Percentiles rank a stretch among this genome's conserved stretches.
These are phyloP conservation scores for Delonix regia DNA, from an alignment of 306 rosid genomes.

Conservation along the genomic window DNA sequence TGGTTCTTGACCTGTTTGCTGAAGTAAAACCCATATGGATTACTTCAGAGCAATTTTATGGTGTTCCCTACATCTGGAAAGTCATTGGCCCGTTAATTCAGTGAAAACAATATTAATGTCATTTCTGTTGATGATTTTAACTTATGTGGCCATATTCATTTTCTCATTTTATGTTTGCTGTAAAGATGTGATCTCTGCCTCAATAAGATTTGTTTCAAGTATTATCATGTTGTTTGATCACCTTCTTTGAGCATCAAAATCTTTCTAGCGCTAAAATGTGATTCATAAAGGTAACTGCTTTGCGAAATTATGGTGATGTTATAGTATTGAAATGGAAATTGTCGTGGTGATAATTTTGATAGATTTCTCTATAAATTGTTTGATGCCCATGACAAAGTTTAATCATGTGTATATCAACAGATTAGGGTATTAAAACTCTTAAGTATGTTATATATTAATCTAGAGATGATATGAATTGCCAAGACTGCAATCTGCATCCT, in stretches of 20 bases:
- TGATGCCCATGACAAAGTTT: not conserved
- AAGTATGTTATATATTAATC: constrained; percentile 1
- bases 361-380: constrained; percentile 4
- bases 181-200: constrained; percentile 19
- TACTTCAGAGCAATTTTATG: constrained; percentile 83
- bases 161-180: not conserved
- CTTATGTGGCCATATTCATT: constrained; percentile 8
- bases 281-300: constrained; percentile 27
- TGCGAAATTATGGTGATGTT: not conserved
- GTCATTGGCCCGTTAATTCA: constrained; percentile 42
- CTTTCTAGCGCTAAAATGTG: constrained; percentile 24
- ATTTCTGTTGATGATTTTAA: not conserved
- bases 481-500: constrained; percentile 27
- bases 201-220: not conserved
- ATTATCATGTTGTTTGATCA: constrained; percentile 9
- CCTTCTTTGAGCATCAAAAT: constrained; percentile 4
- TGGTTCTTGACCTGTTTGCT: constrained; percentile 87
- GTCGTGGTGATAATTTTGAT: constrained; percentile 17
- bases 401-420: not conserved
- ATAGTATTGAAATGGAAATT: constrained; percentile 21
- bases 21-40: constrained; percentile 93
- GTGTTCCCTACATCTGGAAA: constrained; percentile 92
- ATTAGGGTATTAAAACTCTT: constrained; percentile 13
- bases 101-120: constrained; percentile 21
- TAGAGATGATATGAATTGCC: not conserved